Base-by-base conservation (phyloP, 2,329 filamentous ascomycete species). In the Penicillium palitans region DNA sequence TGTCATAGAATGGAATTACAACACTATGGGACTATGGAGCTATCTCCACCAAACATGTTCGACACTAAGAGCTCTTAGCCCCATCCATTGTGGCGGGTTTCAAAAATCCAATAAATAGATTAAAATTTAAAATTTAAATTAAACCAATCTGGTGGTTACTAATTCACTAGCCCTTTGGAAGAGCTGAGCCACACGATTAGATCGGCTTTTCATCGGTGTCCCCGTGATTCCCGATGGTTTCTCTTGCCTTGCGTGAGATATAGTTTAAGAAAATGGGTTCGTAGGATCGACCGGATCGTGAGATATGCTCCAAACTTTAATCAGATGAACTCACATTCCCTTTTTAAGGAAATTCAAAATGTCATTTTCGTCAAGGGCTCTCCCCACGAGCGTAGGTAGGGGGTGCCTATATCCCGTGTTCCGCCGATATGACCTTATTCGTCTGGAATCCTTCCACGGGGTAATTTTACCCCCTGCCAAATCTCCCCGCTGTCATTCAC, bases 121-220 rank as follows among this genome's bases (percentile, higher is more conserved):
- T 27, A 47, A 31, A 31, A 31, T 31, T 31, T 25, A 25, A 33
- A 33, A 15, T 6, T 33, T 25, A 6, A n/a, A n/a, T 9, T n/a
- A 9, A 35, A 35, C 35, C 17, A n/a, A 37, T 37, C 37, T 12
- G 17, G 2, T n/a, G 6, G 7, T 10, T 9, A 33, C 15, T 24
- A 41, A 41, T n/a, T 15, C 49, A 33, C 27, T 50, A 51, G 53
- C 54, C 54, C 24, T 17, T 29, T 12, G 2, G 8, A 25, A 40
- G 37, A 46, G 47, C 61, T 66, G 58, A 66, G 61, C 64, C 64
- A 66, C 64, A 40, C 17, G 9, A 64, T 40, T 45, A 57, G 61
- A 61, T 52, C 39, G 10, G 21, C 13, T 15, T 31, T 40, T 40
- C 1, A n/a, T 33, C 61, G 47, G 27, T 37, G 9, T 40, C 40